Conservation (phyloP, 768 basidiomycete genomes). For the Pulveroboletus sp. region DNA sequence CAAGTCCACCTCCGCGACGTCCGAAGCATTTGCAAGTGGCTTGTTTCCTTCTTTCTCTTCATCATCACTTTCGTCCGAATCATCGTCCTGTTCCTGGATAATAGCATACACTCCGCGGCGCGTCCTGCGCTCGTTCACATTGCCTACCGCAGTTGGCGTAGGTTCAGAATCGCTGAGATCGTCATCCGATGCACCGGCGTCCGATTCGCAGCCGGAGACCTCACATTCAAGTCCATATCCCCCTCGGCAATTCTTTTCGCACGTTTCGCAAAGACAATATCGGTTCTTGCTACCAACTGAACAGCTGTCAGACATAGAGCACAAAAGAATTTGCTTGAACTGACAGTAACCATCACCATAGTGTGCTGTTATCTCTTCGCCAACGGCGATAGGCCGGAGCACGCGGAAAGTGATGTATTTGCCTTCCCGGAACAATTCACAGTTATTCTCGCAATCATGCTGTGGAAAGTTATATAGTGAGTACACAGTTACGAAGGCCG, state of each 20-base stretch:
- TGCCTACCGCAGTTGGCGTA: constrained; percentile 48
- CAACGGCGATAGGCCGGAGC: constrained; percentile 70
- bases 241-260: constrained; percentile 72
- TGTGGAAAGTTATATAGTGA: constrained; percentile 28
- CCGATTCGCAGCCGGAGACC: constrained; percentile 44
- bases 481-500: background rate
- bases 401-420: constrained; percentile 88
- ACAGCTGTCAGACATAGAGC: constrained; percentile 23
- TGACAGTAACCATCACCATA: constrained; percentile 90
- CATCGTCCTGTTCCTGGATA: constrained; percentile 54
- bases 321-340: constrained; percentile 34
- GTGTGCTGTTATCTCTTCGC: constrained; percentile 87
- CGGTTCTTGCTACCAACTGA: constrained; percentile 66
- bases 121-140: constrained; percentile 78
- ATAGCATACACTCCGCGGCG: constrained; percentile 81
- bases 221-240: constrained; percentile 64
- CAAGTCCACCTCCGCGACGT: constrained; percentile 51
- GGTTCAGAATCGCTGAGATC: constrained; percentile 39
- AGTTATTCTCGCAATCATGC: constrained; percentile 91
- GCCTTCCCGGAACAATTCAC: constrained; percentile 85
- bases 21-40: constrained; percentile 45
- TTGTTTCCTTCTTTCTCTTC: constrained; percentile 47
- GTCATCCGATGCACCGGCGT: constrained; percentile 37
- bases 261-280: constrained; percentile 84
- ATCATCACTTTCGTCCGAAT: constrained; percentile 61